These are phyloP conservation scores for Sporothrix sp. DNA, from an alignment of 2,329 filamentous ascomycete genomes.

Conservation along the genomic window DNA sequence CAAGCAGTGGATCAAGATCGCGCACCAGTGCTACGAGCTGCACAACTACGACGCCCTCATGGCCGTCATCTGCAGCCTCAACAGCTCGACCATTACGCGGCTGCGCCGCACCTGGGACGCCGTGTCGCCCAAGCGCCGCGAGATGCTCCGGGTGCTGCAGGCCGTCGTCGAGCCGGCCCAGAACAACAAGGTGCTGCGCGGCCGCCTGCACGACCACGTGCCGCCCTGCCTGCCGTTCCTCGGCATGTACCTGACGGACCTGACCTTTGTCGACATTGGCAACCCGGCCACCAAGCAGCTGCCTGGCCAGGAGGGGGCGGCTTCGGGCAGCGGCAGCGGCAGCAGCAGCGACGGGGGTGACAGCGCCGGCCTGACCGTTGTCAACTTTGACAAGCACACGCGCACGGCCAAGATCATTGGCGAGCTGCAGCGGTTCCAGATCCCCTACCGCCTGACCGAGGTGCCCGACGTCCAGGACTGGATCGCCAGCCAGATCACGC, in stretches of 20 bases:
- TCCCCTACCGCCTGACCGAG: conserved; percentile 75
- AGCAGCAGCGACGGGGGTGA: conserved; percentile 25
- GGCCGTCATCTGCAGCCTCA: conserved; percentile 91
- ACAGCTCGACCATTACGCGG: conserved; percentile 81
- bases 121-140: conserved; percentile 74
- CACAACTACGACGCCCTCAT: conserved; percentile 96
- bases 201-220: conserved; percentile 73
- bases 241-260: conserved; percentile 88
- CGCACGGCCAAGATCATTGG: conserved; percentile 93
- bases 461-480: conserved; percentile 86
- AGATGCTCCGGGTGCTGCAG: conserved; percentile 67
- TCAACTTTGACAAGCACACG: conserved; percentile 97
- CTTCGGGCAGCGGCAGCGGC: too few species aligned
- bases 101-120: conserved; percentile 87
- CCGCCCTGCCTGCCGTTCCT: conserved; percentile 92
- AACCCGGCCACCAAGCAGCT: conserved; percentile 79
- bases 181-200: conserved; percentile 81
- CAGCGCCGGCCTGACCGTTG: conserved; percentile 64
- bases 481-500: conserved; percentile 72
- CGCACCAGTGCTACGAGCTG: conserved; percentile 72
- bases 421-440: conserved; percentile 91
- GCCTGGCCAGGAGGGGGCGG: conserved; percentile 37
- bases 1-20: conserved; percentile 98
- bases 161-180: conserved; percentile 79
- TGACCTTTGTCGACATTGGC: conserved; percentile 92